phyloP scores from a whole-genome alignment of 208 protist genomes.

The Entamoeba invadens region DNA sequence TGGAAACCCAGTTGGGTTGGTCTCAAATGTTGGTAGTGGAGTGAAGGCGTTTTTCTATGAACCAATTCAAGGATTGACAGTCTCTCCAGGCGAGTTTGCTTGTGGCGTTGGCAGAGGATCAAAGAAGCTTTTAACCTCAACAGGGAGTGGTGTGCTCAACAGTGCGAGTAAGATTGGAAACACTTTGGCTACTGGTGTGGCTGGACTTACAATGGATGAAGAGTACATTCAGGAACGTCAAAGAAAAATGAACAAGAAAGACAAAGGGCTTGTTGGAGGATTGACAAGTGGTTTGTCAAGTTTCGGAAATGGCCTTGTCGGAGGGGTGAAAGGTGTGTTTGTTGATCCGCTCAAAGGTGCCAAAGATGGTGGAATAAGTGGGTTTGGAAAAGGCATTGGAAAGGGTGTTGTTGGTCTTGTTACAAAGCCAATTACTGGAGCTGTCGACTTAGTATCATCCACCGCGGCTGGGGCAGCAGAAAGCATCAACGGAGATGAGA shows the following conservation, averaged over 20 bases:
- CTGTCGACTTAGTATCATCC: not conserved
- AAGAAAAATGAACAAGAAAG: constrained; percentile 1
- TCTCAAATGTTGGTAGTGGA: not conserved
- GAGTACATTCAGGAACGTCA: not conserved
- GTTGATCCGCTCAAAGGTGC: not conserved
- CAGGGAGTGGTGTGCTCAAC: not conserved
- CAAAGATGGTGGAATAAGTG: not conserved
- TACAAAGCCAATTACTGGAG: not conserved
- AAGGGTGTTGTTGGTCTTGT: not conserved
- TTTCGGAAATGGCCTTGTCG: not conserved
- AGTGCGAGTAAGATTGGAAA: not conserved
- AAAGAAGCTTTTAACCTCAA: not conserved
- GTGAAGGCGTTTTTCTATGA: not conserved
- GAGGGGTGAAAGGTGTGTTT: not conserved
- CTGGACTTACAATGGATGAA: not conserved
- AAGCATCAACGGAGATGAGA: not conserved
- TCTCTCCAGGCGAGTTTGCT: not conserved
- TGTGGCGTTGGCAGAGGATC: not conserved
- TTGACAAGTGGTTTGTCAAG: not conserved
- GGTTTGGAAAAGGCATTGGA: not conserved
- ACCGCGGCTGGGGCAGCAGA: not conserved
- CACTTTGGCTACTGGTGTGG: not conserved
- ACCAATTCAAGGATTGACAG: not conserved
- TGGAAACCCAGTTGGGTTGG: not conserved
- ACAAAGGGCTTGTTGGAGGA: not conserved